phyloP scores from a whole-genome alignment of 371 early-diverging fungal species.

The Mucor saturninus region DNA sequence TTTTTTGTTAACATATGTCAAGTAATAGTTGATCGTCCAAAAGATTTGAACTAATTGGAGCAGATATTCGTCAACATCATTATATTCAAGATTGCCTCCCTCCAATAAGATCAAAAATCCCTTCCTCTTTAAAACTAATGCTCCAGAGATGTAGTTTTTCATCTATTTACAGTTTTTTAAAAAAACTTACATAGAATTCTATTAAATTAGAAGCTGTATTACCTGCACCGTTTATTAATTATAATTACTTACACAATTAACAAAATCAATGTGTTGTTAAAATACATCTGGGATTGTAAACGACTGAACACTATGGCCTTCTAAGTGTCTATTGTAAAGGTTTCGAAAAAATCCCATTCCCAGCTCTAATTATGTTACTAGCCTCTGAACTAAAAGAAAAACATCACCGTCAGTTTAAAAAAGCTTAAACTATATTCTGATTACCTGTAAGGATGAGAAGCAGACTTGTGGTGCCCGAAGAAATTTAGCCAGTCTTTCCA shows the following conservation, averaged over 20 bases:
- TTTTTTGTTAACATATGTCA: background rate
- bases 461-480: constrained; percentile 3
- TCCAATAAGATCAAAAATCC: constrained; percentile 17
- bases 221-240: constrained; percentile 20
- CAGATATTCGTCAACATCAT: constrained; percentile 12
- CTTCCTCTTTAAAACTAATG: constrained; percentile 16
- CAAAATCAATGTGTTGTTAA: background rate
- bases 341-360: constrained; percentile 5
- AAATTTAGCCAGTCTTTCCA: constrained; percentile 15
- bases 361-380: constrained; percentile 15
- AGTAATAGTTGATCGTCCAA: constrained; percentile 5
- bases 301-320: background rate
- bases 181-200: background rate
- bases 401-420: constrained; percentile 11
- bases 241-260: constrained; percentile 8
- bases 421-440: constrained; percentile 4
- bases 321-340: constrained; percentile 8
- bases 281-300: background rate
- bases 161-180: constrained; percentile 8
- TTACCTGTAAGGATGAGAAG: constrained; percentile 18
- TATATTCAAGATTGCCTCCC: constrained; percentile 11
- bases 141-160: constrained; percentile 19
- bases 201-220: constrained; percentile 3
- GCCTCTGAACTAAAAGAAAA: constrained; percentile 15
- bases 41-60: constrained; percentile 17